Evolutionary conservation across 2,329 filamentous ascomycete genomes (phyloP).

Genomic region (Leptographium galeiforme): DNA sequence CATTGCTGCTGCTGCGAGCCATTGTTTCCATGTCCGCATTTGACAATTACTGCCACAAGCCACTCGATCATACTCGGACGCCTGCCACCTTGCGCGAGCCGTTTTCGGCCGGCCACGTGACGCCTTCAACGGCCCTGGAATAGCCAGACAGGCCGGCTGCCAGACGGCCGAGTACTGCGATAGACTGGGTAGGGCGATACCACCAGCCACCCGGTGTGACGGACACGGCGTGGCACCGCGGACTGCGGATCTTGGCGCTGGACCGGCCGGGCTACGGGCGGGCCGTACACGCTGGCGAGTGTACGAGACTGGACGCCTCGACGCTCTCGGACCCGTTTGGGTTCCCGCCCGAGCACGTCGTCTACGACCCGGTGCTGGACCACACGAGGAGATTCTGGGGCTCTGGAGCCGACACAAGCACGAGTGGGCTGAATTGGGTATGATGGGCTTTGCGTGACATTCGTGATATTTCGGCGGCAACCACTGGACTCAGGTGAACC

Average conservation of each 20-base stretch:
- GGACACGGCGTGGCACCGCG: slow-evolving; percentile 14
- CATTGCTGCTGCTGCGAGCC: too few relatives aligned
- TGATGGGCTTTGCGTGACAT: neutral
- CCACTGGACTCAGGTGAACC: slow-evolving; percentile 6
- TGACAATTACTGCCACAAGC: too few relatives aligned
- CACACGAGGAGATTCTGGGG: slow-evolving; percentile 6
- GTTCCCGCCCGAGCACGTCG: slow-evolving; percentile 17
- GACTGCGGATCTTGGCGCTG: slow-evolving; percentile 22
- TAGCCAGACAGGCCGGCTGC: slow-evolving; percentile 19
- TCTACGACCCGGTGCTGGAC: slow-evolving; percentile 9
- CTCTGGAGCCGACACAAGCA: neutral
- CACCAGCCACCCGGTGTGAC: slow-evolving; percentile 17
- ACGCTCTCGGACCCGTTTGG: slow-evolving; percentile 19
- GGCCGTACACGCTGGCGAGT: neutral
- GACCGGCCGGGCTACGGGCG: slow-evolving; percentile 29
- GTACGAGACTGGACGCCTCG: slow-evolving; percentile 16
- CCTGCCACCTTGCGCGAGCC: too few relatives aligned
- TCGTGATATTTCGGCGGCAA: neutral
- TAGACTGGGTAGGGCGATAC: slow-evolving; percentile 25
- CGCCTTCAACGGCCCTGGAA: too few relatives aligned
- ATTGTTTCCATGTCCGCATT: too few relatives aligned
- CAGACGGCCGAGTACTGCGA: slow-evolving; percentile 26
- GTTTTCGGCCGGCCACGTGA: too few relatives aligned
- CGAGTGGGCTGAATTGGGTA: too few relatives aligned
- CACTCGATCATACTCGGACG: too few relatives aligned